Percentiles rank a stretch among this genome's conserved stretches.
Evolutionary conservation across 108 stramenopile genomes (phyloP).

Genomic region (Nitzschia sp.): DNA sequence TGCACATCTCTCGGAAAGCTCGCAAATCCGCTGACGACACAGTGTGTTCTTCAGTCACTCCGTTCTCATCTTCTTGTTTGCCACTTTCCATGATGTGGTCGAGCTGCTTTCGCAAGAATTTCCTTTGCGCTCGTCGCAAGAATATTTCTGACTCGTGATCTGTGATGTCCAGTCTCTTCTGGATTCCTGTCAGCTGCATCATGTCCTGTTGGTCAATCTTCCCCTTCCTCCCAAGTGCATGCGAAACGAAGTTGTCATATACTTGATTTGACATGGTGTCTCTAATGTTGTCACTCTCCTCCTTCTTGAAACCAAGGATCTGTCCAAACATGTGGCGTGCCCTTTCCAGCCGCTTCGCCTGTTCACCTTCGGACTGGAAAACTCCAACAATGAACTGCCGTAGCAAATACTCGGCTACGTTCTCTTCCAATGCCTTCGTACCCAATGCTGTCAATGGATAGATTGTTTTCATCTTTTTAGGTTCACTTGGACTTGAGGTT

Average conservation of each 20-base stretch:
- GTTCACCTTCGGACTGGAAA: slow-evolving; percentile 72
- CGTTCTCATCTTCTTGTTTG: too few species aligned
- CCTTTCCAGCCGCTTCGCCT: slow-evolving; percentile 72
- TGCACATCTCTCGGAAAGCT: slow-evolving; percentile 88
- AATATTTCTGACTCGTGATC: slow-evolving; percentile 74
- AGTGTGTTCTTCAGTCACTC: too few species aligned
- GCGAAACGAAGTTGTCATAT: slow-evolving; percentile 85
- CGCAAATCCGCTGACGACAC: slow-evolving; percentile 55
- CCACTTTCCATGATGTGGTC: slow-evolving; percentile 55
- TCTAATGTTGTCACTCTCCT: slow-evolving; percentile 78
- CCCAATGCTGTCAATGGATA: slow-evolving; percentile 83
- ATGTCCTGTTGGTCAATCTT: slow-evolving; percentile 89
- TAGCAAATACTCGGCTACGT: slow-evolving; percentile 78
- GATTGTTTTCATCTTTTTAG: slow-evolving; percentile 62
- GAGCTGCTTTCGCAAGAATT: slow-evolving; percentile 80
- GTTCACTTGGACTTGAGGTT: slow-evolving; percentile 70
- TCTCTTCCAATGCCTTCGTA: slow-evolving; percentile 52
- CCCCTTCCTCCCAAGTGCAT: slow-evolving; percentile 76
- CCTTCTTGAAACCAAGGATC: slow-evolving; percentile 74
- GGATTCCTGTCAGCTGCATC: slow-evolving; percentile 91
- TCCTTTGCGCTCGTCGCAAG: slow-evolving; percentile 75
- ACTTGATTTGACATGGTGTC: slow-evolving; percentile 75
- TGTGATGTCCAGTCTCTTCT: slow-evolving; percentile 76
- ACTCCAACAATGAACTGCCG: slow-evolving; percentile 83
- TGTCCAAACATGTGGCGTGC: slow-evolving; percentile 72